Evolutionary conservation across 2,329 filamentous ascomycete genomes (phyloP), one percentile per base, ranked within the genome.

Genomic region (Leptographium flavum): DNA sequence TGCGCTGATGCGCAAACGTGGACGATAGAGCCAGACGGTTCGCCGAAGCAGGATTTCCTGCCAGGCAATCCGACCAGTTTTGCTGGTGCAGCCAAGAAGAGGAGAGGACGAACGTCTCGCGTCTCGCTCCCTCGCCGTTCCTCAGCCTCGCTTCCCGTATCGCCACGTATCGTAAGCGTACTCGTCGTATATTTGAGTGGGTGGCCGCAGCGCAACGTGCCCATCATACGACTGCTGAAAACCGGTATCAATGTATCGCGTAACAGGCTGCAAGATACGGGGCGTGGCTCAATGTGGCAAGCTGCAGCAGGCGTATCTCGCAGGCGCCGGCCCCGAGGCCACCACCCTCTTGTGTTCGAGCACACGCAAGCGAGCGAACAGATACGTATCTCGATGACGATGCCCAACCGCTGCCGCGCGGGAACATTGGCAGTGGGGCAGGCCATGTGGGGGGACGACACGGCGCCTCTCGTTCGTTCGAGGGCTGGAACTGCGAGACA

Each of bases 401-500:
- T 41, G 39, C 39, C 39, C 39, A 41, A 41, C 27, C 28, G 32
- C 39, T 41, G 39, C 39, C 39, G 39, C 39, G 19, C 27, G 39
- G 39, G n/a, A 41, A 10, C 38, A 39, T 39, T 39, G 9, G 5
- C 10, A 19, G 38, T 39, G 38, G 38, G 15, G 5, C 37, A 6
- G 10, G 23, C 27, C 27, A 28, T 28, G 27, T 28, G 27, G 27
- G 27, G 27, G 27, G 13, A 28, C 27, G 13, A 28, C 27, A 11
- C 8, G 27, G 27, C 27, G 27, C 5, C n/a, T n/a, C n/a, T n/a
- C n/a, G n/a, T n/a, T n/a, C n/a, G n/a, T n/a, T n/a, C n/a, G n/a
- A n/a, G n/a, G n/a, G n/a, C n/a, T n/a, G n/a, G n/a, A n/a, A n/a
- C n/a, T n/a, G n/a, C n/a, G n/a, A n/a, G n/a, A n/a, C n/a, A n/a